Percentiles rank a stretch among this genome's conserved stretches.
phyloP scores from a whole-genome alignment of 371 early-diverging fungal species.

The Mortierella sp. region DNA sequence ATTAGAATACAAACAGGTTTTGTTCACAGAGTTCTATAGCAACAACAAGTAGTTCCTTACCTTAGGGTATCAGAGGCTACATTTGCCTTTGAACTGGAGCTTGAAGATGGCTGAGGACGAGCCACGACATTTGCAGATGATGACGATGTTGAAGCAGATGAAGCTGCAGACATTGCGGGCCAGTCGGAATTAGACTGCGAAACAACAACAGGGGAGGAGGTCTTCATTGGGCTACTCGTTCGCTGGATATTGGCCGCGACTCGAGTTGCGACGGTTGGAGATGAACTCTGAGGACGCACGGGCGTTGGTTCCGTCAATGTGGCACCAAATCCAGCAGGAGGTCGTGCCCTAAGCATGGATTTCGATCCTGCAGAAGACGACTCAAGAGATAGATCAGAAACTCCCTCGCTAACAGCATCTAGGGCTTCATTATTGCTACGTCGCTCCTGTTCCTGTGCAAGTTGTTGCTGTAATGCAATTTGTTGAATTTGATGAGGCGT shows the following conservation, averaged over 20 bases:
- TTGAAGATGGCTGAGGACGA: slow-evolving; percentile 7
- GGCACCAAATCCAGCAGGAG: slow-evolving; percentile 49
- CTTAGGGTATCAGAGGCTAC: slow-evolving; percentile 33
- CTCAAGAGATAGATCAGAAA: slow-evolving; percentile 21
- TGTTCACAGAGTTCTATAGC: no score
- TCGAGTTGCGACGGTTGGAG: slow-evolving; percentile 38
- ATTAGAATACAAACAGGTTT: neutral
- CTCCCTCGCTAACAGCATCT: slow-evolving; percentile 2
- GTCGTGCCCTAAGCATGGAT: slow-evolving; percentile 43
- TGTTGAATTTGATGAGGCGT: slow-evolving; percentile 46
- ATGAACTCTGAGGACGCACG: slow-evolving; percentile 17
- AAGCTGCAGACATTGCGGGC: slow-evolving; percentile 40
- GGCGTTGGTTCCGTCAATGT: slow-evolving; percentile 33
- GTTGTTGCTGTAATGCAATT: slow-evolving; percentile 37
- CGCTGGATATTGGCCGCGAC: slow-evolving; percentile 50
- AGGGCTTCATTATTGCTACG: slow-evolving; percentile 29
- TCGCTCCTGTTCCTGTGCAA: slow-evolving; percentile 44
- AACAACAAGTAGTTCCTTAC: slow-evolving; percentile 10
- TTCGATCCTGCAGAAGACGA: slow-evolving; percentile 15
- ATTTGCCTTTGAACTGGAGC: neutral
- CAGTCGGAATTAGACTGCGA: slow-evolving; percentile 35
- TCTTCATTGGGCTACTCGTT: slow-evolving; percentile 32
- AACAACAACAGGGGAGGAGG: slow-evolving; percentile 26
- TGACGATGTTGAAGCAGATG: slow-evolving; percentile 4
- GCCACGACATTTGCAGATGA: slow-evolving; percentile 2